A percentile compares a stretch with the other conserved stretches of the same genome.
Evolutionary conservation across 768 basidiomycete genomes (phyloP).

Genomic region (Boletus speciosus): DNA sequence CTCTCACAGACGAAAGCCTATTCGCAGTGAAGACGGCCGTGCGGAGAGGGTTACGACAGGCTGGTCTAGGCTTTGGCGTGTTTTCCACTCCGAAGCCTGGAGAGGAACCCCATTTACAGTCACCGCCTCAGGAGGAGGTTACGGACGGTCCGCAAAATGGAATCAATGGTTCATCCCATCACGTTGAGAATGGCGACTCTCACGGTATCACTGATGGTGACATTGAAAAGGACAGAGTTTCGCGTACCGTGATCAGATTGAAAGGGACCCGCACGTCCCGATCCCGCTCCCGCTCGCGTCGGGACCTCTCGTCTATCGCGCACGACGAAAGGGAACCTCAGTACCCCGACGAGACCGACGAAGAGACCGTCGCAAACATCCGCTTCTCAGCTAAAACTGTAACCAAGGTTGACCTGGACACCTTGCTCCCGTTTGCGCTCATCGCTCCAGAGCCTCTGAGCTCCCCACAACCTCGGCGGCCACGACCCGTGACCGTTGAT

Average conservation of each 20-base stretch:
- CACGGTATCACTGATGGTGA: slow-evolving; percentile 37
- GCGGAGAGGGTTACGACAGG: slow-evolving; percentile 60
- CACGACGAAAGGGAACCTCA: slow-evolving; percentile 56
- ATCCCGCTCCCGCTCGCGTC: slow-evolving; percentile 72
- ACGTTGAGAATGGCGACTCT: slow-evolving; percentile 24
- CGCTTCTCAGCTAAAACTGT: slow-evolving; percentile 73
- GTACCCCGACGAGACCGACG: slow-evolving; percentile 54
- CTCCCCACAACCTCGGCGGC: slow-evolving; percentile 31
- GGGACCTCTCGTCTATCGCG: slow-evolving; percentile 59
- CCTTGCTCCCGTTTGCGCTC: slow-evolving; percentile 72
- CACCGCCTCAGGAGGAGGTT: slow-evolving; percentile 16
- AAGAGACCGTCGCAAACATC: slow-evolving; percentile 69
- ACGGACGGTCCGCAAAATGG: slow-evolving; percentile 24
- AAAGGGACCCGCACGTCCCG: slow-evolving; percentile 43
- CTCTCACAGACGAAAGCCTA: slow-evolving; percentile 77
- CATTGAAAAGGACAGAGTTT: slow-evolving; percentile 49
- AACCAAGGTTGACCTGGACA: slow-evolving; percentile 54
- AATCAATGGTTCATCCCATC: slow-evolving; percentile 28
- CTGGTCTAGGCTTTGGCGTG: slow-evolving; percentile 73
- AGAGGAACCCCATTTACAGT: slow-evolving; percentile 9
- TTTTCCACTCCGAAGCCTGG: slow-evolving; percentile 48
- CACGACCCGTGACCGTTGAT: slow-evolving; percentile 15
- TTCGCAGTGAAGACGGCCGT: slow-evolving; percentile 68
- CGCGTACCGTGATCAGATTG: slow-evolving; percentile 77
- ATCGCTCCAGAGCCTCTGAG: slow-evolving; percentile 65